Evolutionary conservation across 2,329 filamentous ascomycete species (phyloP).

Genomic region (Alternaria gaisen): DNA sequence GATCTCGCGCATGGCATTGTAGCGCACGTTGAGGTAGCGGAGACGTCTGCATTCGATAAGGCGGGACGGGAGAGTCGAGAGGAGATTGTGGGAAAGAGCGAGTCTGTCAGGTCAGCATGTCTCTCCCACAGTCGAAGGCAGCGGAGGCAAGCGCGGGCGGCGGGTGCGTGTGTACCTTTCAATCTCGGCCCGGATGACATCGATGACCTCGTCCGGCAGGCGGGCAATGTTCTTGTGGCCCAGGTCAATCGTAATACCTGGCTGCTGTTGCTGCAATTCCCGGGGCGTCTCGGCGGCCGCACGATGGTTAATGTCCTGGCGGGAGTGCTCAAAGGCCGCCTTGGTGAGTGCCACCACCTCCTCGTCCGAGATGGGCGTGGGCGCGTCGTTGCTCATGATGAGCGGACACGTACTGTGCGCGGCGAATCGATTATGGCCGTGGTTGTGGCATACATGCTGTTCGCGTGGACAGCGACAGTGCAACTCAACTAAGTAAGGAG

Average conservation of each 20-base stretch:
- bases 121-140: not conserved
- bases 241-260: constrained; percentile 79
- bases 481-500: constrained; percentile 21
- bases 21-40: constrained; percentile 81
- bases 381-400: constrained; percentile 52
- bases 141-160: not conserved
- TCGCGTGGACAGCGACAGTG: constrained; percentile 11
- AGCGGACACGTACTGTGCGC: constrained; percentile 20
- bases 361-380: constrained; percentile 62
- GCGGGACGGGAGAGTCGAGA: constrained; percentile 72
- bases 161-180: constrained; percentile 65
- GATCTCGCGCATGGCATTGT: constrained; percentile 75
- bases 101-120: constrained; percentile 61
- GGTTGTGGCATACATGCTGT: constrained; percentile 20
- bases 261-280: constrained; percentile 67
- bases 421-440: constrained; percentile 8
- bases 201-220: constrained; percentile 76
- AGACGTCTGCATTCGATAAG: constrained; percentile 80
- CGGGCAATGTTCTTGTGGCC: constrained; percentile 77
- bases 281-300: constrained; percentile 63
- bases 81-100: constrained; percentile 81
- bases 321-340: constrained; percentile 72
- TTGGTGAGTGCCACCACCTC: constrained; percentile 73
- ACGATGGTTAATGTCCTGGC: constrained; percentile 67
- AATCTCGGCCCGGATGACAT: constrained; percentile 76